phyloP scores from a whole-genome alignment of 2,329 filamentous ascomycete species.

The Aspergillus sp. region DNA sequence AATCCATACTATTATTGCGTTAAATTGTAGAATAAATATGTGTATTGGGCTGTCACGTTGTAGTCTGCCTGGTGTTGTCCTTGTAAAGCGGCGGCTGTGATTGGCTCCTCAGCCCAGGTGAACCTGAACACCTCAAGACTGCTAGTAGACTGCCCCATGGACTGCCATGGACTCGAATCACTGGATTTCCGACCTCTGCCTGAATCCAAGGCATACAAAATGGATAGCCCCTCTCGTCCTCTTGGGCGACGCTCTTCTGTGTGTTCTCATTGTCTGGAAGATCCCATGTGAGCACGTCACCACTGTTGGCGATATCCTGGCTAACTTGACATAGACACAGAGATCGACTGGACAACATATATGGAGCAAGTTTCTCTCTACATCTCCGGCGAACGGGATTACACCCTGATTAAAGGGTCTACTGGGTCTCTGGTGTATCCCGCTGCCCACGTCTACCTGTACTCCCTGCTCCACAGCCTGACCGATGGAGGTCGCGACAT shows the following conservation, averaged over 20 bases:
- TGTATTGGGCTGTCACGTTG: not conserved
- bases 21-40: not conserved
- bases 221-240: slow-evolving; percentile 61
- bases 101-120: too few relatives aligned
- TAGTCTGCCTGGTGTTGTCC: slow-evolving; percentile 1
- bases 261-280: slow-evolving; percentile 65
- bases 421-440: slow-evolving; percentile 95
- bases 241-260: slow-evolving; percentile 61
- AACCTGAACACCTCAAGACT: too few relatives aligned
- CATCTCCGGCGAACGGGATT: slow-evolving; percentile 76
- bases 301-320: slow-evolving; percentile 5
- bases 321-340: too few relatives aligned
- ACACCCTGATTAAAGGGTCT: slow-evolving; percentile 71
- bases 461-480: slow-evolving; percentile 66
- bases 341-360: slow-evolving; percentile 96
- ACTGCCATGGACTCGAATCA: slow-evolving; percentile 29
- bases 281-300: slow-evolving; percentile 59
- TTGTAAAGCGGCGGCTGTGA: too few relatives aligned
- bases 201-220: slow-evolving; percentile 47
- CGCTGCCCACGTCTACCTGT: slow-evolving; percentile 86
- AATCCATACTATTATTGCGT: too few relatives aligned
- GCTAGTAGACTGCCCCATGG: too few relatives aligned
- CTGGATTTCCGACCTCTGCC: slow-evolving; percentile 34
- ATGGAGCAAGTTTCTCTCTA: slow-evolving; percentile 86
- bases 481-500: slow-evolving; percentile 72